These are phyloP conservation scores for Mycosphaerella sp. DNA, from an alignment of 2,329 filamentous ascomycete genomes.

Conservation along the genomic window DNA sequence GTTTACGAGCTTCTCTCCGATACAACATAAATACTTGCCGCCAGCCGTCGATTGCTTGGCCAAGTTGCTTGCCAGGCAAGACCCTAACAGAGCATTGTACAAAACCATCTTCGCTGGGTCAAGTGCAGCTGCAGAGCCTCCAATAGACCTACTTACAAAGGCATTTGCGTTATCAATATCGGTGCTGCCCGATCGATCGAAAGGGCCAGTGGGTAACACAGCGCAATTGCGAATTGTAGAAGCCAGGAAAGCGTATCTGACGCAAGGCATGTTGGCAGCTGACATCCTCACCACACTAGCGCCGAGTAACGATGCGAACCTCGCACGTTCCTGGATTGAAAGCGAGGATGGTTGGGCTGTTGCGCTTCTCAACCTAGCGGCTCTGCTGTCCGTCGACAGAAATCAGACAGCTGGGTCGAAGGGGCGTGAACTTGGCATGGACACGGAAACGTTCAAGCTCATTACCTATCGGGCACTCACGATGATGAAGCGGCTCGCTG, in stretches of 20 bases:
- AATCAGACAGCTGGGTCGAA: conserved; percentile 18
- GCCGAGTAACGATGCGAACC: conserved; percentile 38
- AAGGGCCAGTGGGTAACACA: conserved; percentile 43
- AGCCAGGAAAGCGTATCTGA: conserved; percentile 77
- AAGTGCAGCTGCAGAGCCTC: conserved; percentile 43
- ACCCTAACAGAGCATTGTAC: conserved; percentile 83
- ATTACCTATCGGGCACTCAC: conserved; percentile 42
- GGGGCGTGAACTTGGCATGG: conserved; percentile 24
- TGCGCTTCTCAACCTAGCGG: conserved; percentile 69
- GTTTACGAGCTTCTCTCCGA: conserved; percentile 75
- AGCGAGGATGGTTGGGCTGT: conserved; percentile 78
- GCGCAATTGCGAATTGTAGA: conserved; percentile 62
- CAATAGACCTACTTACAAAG: conserved; percentile 76
- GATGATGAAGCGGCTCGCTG: conserved; percentile 44
- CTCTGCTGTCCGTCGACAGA: conserved; percentile 61
- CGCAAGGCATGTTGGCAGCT: conserved; percentile 85
- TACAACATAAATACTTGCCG: conserved; percentile 78
- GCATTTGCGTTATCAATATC: conserved; percentile 83
- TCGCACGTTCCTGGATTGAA: conserved; percentile 75
- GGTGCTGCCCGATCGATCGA: conserved; percentile 68
- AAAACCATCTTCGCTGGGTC: conserved; percentile 69
- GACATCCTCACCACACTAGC: conserved; percentile 78
- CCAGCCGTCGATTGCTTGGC: conserved; percentile 84
- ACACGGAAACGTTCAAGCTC: conserved; percentile 31
- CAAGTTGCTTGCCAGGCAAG: conserved; percentile 85